phyloP scores from a whole-genome alignment of 2,329 filamentous ascomycete species.

The Nannizziopsis arthrosporioides region DNA sequence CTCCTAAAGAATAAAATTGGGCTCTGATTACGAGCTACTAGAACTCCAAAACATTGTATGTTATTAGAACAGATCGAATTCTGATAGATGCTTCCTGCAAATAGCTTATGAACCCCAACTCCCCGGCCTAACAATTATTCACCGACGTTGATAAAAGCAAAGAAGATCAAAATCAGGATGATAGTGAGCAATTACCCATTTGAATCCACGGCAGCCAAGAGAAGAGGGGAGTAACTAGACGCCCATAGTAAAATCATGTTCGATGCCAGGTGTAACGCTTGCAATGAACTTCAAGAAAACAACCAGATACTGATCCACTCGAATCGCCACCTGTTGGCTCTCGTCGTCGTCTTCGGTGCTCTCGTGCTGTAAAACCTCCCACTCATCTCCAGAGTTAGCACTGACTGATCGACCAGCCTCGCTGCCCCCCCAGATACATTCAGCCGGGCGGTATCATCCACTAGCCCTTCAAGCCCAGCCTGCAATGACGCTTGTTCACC shows the following conservation, averaged over 20 bases:
- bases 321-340: conserved; percentile 36
- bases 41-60: no score
- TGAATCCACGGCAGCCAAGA: background rate
- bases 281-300: conserved; percentile 57
- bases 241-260: conserved; percentile 96
- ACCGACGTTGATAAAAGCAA: no score
- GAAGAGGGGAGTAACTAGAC: conserved; percentile 42
- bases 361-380: conserved; percentile 47
- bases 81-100: no score
- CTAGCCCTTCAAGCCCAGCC: conserved; percentile 69
- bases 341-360: conserved; percentile 38
- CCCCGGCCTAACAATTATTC: no score
- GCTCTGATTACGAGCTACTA: no score
- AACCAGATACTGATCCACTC: conserved; percentile 42
- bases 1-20: no score
- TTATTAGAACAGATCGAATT: no score
- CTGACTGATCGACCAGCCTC: conserved; percentile 24
- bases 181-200: background rate
- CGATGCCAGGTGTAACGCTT: conserved; percentile 89
- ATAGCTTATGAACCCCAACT: no score
- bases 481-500: conserved; percentile 34
- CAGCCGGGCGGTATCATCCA: conserved; percentile 61
- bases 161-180: background rate
- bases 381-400: conserved; percentile 45
- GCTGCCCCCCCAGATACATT: conserved; percentile 45